These are phyloP conservation scores for Geotrichum restrictum DNA, from an alignment of 1,139 yeast genomes.

Conservation along the genomic window DNA sequence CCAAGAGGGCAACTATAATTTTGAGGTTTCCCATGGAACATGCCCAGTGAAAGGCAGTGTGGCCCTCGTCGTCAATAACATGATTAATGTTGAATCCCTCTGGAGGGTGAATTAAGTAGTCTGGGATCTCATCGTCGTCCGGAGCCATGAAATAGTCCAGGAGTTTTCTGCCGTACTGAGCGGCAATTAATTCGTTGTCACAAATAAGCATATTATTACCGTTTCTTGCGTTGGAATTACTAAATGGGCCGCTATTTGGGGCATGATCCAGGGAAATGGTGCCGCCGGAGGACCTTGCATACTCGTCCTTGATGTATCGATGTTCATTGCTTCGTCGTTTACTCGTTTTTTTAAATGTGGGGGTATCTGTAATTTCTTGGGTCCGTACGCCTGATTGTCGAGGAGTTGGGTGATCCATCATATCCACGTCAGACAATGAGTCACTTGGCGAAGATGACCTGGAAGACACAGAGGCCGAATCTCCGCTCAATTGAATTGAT, in stretches of 20 bases:
- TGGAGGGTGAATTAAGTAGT: conserved; percentile 69
- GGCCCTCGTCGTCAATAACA: conserved; percentile 92
- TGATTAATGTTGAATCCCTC: conserved; percentile 76
- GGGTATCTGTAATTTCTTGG: conserved; percentile 19
- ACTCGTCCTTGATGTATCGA: conserved; percentile 3
- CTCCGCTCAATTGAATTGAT: conserved; percentile 19
- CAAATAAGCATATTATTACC: conserved; percentile 33
- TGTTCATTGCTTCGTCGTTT: conserved; percentile 2
- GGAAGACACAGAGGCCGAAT: conserved; percentile 34
- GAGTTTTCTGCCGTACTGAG: conserved; percentile 44
- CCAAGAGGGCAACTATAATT: conserved; percentile 64
- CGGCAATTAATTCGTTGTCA: conserved; percentile 38
- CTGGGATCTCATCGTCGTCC: conserved; percentile 70
- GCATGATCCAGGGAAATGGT: not conserved
- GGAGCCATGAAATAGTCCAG: conserved; percentile 63
- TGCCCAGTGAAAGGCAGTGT: conserved; percentile 96
- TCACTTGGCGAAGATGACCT: conserved; percentile 37
- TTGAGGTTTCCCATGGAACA: conserved; percentile 81
- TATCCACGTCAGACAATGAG: conserved; percentile 36
- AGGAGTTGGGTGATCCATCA: conserved; percentile 23
- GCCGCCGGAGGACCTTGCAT: conserved; percentile 1
- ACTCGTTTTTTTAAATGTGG: conserved; percentile 11
- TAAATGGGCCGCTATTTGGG: conserved; percentile 3
- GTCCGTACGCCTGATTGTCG: conserved; percentile 13
- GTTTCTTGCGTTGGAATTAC: conserved; percentile 23